phyloP scores from a whole-genome alignment of 345 rosid species.

The Eucalyptus sp. region DNA sequence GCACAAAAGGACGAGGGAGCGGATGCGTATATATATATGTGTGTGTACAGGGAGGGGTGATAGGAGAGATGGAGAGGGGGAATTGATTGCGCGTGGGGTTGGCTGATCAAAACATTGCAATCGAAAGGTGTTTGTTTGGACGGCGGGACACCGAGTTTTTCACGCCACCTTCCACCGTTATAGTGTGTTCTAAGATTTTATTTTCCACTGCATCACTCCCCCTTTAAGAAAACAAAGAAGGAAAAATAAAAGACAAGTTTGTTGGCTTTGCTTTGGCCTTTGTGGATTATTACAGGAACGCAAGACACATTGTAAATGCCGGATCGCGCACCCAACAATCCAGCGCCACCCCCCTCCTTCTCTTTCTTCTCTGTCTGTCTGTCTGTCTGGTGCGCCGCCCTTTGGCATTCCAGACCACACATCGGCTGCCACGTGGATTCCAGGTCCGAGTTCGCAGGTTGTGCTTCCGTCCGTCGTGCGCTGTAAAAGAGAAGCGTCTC shows the following conservation, averaged over 20 bases:
- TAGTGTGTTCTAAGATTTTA: slow-evolving; percentile 20
- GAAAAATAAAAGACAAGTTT: background rate
- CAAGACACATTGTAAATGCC: background rate
- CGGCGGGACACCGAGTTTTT: slow-evolving; percentile 62
- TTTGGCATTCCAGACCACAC: slow-evolving; percentile 9
- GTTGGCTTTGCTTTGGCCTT: background rate
- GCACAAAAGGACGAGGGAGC: background rate
- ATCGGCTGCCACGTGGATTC: slow-evolving; percentile 21
- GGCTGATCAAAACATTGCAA: background rate
- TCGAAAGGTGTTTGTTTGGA: slow-evolving; percentile 68
- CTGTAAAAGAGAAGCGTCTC: background rate
- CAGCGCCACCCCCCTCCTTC: slow-evolving; percentile 15
- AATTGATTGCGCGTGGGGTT: slow-evolving; percentile 95
- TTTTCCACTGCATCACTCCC: background rate
- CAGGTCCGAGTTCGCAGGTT: background rate
- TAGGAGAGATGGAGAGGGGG: background rate
- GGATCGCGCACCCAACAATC: slow-evolving; percentile 24
- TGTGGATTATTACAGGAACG: background rate
- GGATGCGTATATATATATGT: background rate
- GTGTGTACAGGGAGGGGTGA: background rate
- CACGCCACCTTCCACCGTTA: slow-evolving; percentile 64
- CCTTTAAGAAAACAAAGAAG: background rate
- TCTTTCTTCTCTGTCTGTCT: background rate
- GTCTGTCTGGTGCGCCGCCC: slow-evolving; percentile 87
- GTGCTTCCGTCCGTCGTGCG: background rate